phyloP scores from a whole-genome alignment of 2,329 filamentous ascomycete genomes.

The Hypoxylon sp. region DNA sequence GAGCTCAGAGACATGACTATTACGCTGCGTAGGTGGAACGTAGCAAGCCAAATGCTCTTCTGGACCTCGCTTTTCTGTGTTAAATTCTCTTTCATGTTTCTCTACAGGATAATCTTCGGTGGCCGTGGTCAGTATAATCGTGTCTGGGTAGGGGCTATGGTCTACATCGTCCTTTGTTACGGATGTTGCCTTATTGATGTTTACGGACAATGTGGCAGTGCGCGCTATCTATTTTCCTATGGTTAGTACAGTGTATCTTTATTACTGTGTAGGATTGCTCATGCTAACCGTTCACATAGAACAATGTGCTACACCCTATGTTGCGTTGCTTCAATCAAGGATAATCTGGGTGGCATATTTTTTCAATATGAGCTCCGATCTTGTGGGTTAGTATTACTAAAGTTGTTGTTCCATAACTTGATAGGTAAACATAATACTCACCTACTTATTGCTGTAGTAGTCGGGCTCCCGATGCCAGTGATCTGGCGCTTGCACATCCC shows the following conservation, averaged over 20 bases:
- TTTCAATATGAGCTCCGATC: conserved; percentile 41
- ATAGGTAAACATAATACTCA: neutral
- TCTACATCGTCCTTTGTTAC: conserved; percentile 42
- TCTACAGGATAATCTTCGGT: conserved; percentile 35
- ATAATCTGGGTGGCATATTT: conserved; percentile 40
- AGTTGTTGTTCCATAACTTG: neutral
- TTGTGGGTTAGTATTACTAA: conserved; percentile 30
- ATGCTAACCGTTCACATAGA: conserved; percentile 19
- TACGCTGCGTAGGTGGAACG: conserved; percentile 34
- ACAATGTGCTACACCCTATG: conserved; percentile 35
- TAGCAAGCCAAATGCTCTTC: conserved; percentile 34
- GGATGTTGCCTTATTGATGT: conserved; percentile 42
- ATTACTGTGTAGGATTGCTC: neutral
- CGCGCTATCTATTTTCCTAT: conserved; percentile 33
- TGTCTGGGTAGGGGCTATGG: conserved; percentile 20
- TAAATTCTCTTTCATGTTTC: conserved; percentile 46
- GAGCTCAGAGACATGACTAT: conserved; percentile 35
- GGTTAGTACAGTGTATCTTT: neutral
- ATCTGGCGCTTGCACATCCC: conserved; percentile 41
- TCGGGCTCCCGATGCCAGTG: conserved; percentile 38
- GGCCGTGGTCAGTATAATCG: neutral
- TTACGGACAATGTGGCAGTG: conserved; percentile 43
- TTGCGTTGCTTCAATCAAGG: conserved; percentile 24
- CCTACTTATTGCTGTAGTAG: conserved; percentile 26
- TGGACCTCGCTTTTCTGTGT: conserved; percentile 41